These are phyloP conservation scores for Lodderomyces metapsilosis DNA, from an alignment of 1,139 yeast genomes.

Conservation along the genomic window DNA sequence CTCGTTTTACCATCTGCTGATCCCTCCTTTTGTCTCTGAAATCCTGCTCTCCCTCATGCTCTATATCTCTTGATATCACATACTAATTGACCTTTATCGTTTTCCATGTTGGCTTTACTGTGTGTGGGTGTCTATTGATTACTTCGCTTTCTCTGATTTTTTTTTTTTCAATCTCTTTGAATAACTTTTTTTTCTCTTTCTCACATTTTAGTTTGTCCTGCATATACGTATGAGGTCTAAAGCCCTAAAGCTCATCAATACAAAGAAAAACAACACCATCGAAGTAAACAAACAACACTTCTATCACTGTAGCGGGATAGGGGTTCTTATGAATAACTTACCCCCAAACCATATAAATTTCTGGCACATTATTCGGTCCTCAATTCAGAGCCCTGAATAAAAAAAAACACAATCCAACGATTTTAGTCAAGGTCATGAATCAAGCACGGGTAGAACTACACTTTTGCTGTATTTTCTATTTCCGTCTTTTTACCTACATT, in stretches of 20 bases:
- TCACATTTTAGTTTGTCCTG: neutral
- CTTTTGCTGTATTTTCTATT: neutral
- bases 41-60: neutral
- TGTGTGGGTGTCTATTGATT: neutral
- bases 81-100: constrained; percentile 99
- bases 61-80: constrained; percentile 35
- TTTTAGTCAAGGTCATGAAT: constrained; percentile 3
- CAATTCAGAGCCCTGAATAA: no score
- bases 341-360: no score
- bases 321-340: neutral
- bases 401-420: neutral
- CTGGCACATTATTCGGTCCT: no score
- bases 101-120: constrained; percentile 83
- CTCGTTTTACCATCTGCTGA: no score
- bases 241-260: neutral
- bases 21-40: neutral
- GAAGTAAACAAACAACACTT: no score
- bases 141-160: neutral
- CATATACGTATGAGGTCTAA: neutral
- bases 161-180: neutral
- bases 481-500: constrained; percentile 7
- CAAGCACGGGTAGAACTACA: neutral
- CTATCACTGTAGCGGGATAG: no score
- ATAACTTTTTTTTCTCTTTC: neutral
- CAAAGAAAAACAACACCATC: neutral